Percentiles rank a stretch among this genome's conserved stretches.
Evolutionary conservation across 345 rosid genomes (phyloP).

Genomic region (Pugionium dolabratum): DNA sequence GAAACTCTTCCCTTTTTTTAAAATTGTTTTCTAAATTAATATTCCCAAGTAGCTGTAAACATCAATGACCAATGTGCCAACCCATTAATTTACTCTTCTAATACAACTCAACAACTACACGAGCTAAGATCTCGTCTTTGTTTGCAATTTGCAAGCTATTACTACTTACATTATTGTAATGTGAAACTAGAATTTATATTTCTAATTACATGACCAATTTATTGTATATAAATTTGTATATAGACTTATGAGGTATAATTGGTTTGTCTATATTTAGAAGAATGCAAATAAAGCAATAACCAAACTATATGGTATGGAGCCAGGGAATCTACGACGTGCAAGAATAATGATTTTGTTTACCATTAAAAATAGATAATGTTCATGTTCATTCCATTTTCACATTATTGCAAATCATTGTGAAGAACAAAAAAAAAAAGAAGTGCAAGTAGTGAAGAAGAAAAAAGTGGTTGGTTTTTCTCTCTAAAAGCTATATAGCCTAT

Average conservation of each 20-base stretch:
- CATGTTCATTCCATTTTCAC: slow-evolving; percentile 34
- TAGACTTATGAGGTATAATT: not conserved
- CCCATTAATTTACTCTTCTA: slow-evolving; percentile 35
- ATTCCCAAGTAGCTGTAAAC: slow-evolving; percentile 35
- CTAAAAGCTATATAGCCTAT: not conserved
- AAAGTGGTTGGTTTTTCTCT: slow-evolving; percentile 14
- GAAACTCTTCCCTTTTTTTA: not conserved
- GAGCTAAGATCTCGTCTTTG: slow-evolving; percentile 23
- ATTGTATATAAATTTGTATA: not conserved
- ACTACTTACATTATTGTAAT: slow-evolving; percentile 13
- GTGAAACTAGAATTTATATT: slow-evolving; percentile 9
- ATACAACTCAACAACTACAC: slow-evolving; percentile 36
- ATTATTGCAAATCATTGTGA: slow-evolving; percentile 18
- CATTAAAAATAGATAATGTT: slow-evolving; percentile 31
- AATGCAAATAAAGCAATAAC: slow-evolving; percentile 13
- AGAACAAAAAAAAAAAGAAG: not conserved
- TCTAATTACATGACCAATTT: not conserved
- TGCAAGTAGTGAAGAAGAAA: slow-evolving; percentile 19
- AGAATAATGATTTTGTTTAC: slow-evolving; percentile 34
- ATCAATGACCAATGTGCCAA: slow-evolving; percentile 41
- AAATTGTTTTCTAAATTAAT: slow-evolving; percentile 20
- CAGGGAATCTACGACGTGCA: slow-evolving; percentile 41
- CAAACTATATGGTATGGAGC: slow-evolving; percentile 21
- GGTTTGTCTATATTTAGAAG: slow-evolving; percentile 14
- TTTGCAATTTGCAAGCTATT: slow-evolving; percentile 29